These are phyloP conservation scores for Apiospora phragmitis DNA, from an alignment of 2,329 filamentous ascomycete genomes.

Conservation along the genomic window DNA sequence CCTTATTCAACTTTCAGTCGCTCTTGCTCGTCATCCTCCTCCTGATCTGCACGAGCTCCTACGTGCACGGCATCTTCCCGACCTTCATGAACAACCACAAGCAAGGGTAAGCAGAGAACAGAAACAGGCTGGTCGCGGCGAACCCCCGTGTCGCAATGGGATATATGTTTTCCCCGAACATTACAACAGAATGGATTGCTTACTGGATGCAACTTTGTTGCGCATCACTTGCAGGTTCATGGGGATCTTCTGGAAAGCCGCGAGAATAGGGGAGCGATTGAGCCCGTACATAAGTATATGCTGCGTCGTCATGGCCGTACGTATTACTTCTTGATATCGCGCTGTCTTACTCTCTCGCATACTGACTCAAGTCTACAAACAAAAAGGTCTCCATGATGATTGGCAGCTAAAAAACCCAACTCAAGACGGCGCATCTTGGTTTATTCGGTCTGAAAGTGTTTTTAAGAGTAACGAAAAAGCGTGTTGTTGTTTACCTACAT, in stretches of 20 bases:
- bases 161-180: neutral
- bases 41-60: constrained; percentile 93
- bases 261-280: constrained; percentile 85
- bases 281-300: constrained; percentile 96
- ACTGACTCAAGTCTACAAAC: neutral
- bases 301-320: constrained; percentile 90
- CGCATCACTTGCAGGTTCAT: constrained; percentile 57
- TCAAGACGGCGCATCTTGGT: constrained; percentile 12
- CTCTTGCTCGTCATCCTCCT: constrained; percentile 92
- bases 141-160: neutral
- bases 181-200: neutral
- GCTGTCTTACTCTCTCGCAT: neutral
- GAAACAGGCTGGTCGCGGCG: neutral
- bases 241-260: constrained; percentile 94
- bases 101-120: constrained; percentile 65
- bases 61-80: constrained; percentile 87
- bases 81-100: constrained; percentile 91
- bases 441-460: neutral
- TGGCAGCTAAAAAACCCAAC: constrained; percentile 28
- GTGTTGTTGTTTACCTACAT: neutral
- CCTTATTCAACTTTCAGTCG: constrained; percentile 98
- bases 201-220: neutral
- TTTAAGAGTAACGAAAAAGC: too few species aligned
- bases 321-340: constrained; percentile 24
- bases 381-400: constrained; percentile 31